Conservation (phyloP, 1,284 basidiomycete species). For the Tausonia pullulans region DNA sequence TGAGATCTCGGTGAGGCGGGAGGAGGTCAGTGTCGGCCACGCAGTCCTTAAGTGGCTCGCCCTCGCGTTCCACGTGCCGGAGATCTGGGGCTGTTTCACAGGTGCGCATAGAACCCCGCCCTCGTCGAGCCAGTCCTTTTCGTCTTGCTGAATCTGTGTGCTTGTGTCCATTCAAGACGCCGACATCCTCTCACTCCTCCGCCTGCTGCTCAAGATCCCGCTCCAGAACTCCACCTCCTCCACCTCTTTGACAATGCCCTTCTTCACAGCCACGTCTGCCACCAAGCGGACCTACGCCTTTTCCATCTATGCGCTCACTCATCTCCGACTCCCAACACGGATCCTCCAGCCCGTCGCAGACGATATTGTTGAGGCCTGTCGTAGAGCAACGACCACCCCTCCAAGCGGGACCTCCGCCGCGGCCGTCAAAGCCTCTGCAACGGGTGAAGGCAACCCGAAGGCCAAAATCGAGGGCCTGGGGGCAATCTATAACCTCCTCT, state of each 20-base stretch:
- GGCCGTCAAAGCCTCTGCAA: neutral
- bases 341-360: slow-evolving; percentile 26
- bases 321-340: slow-evolving; percentile 25
- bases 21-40: slow-evolving; percentile 13
- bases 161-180: slow-evolving; percentile 23
- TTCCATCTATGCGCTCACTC: slow-evolving; percentile 28
- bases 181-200: slow-evolving; percentile 29
- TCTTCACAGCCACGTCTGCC: slow-evolving; percentile 25
- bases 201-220: slow-evolving; percentile 30
- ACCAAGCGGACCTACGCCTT: slow-evolving; percentile 34
- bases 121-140: neutral
- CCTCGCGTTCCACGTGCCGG: neutral
- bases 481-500: slow-evolving; percentile 28
- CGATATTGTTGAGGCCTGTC: slow-evolving; percentile 18
- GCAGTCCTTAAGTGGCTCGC: slow-evolving; percentile 9
- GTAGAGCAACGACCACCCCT: no score
- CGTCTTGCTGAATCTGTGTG: slow-evolving; percentile 20
- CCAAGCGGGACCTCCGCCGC: neutral
- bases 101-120: neutral
- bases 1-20: slow-evolving; percentile 12
- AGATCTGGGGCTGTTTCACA: slow-evolving; percentile 3
- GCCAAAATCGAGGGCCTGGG: slow-evolving; percentile 27
- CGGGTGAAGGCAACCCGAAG: slow-evolving; percentile 17
- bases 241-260: slow-evolving; percentile 30
- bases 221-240: slow-evolving; percentile 30